Evolutionary conservation across 768 basidiomycete genomes (phyloP).

Genomic region (Rhodotorula toruloides): DNA sequence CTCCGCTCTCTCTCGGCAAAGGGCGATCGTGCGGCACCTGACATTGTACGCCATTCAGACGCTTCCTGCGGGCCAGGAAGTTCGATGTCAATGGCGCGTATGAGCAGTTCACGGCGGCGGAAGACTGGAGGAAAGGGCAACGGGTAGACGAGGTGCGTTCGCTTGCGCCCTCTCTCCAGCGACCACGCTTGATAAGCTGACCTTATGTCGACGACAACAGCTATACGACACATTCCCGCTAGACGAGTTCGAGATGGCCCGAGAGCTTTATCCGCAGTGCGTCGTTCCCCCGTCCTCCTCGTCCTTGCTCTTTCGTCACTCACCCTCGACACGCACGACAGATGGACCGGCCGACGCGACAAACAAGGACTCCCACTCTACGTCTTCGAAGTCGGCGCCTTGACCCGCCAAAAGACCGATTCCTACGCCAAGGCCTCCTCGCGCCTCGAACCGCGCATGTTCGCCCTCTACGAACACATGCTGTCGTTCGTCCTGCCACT

Average conservation of each 20-base stretch:
- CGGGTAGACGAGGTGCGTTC: conserved; percentile 59
- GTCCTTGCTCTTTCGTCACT: too few relatives aligned
- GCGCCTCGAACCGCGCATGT: conserved; percentile 67
- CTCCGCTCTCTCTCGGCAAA: neutral
- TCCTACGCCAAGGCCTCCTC: conserved; percentile 58
- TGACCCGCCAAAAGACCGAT: conserved; percentile 54
- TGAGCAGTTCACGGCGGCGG: conserved; percentile 64
- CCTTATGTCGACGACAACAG: too few relatives aligned
- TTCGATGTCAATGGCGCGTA: conserved; percentile 62
- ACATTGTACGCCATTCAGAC: conserved; percentile 51
- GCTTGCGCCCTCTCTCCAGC: too few relatives aligned
- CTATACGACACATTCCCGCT: conserved; percentile 59
- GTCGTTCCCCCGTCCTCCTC: too few relatives aligned
- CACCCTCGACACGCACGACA: too few relatives aligned
- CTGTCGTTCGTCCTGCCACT: conserved; percentile 60
- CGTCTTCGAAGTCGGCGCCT: conserved; percentile 66
- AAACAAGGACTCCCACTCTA: conserved; percentile 70
- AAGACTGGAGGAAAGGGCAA: conserved; percentile 64
- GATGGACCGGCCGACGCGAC: conserved; percentile 71
- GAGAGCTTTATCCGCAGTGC: conserved; percentile 69
- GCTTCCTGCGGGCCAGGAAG: conserved; percentile 73
- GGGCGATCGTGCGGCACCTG: too few relatives aligned
- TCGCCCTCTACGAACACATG: conserved; percentile 53
- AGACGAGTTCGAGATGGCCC: conserved; percentile 59
- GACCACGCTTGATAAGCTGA: too few relatives aligned